phyloP scores from a whole-genome alignment of 2,329 filamentous ascomycete species.

The Colletotrichum camelliae region DNA sequence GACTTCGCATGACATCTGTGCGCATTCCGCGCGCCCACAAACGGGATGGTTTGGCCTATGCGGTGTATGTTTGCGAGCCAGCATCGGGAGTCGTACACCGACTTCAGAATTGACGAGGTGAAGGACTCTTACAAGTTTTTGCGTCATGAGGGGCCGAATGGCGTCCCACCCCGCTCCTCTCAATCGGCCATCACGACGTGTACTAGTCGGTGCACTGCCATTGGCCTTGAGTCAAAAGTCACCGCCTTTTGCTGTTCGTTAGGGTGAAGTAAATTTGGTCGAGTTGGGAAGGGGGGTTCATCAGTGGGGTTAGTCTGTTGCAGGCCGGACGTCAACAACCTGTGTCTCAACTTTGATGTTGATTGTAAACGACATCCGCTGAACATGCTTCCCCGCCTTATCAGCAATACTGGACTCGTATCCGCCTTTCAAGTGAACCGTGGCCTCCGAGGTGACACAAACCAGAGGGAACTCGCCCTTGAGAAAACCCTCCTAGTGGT shows the following conservation, averaged over 20 bases:
- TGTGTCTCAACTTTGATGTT: neutral
- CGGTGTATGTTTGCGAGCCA: neutral
- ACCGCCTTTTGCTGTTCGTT: slow-evolving; percentile 8
- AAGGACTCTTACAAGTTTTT: neutral
- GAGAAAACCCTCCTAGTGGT: neutral
- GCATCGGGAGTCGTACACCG: neutral
- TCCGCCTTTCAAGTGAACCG: neutral
- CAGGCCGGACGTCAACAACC: neutral
- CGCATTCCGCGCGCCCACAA: neutral
- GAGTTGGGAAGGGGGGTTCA: neutral
- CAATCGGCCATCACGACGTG: neutral
- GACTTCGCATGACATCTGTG: neutral
- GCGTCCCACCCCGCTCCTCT: neutral
- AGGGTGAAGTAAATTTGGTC: neutral
- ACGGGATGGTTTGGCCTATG: neutral
- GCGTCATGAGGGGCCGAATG: neutral
- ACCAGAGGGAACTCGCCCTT: neutral
- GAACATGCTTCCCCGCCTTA: neutral
- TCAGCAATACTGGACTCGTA: neutral
- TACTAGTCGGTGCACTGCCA: neutral
- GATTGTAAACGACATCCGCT: neutral
- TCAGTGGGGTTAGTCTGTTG: neutral
- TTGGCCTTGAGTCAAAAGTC: neutral
- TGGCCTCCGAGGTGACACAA: neutral
- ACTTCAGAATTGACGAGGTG: neutral